A percentile compares a stretch with the other conserved stretches of the same genome.
Evolutionary conservation across 1,284 basidiomycete species (phyloP).

Genomic region (Albatrellus sp.): DNA sequence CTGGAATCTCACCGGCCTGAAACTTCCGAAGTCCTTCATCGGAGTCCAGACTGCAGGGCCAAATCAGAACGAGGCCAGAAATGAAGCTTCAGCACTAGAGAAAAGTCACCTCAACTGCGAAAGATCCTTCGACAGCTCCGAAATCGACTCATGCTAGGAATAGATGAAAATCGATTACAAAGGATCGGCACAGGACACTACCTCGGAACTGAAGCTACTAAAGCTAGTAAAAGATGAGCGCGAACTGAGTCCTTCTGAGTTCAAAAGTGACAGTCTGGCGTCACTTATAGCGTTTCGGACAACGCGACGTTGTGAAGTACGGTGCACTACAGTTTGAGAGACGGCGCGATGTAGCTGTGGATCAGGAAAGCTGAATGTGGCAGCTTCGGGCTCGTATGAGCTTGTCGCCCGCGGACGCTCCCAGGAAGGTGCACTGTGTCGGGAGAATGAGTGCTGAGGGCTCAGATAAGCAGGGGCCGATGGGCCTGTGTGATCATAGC

Average conservation of each 20-base stretch:
- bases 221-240: constrained; percentile 3
- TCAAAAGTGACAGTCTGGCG: constrained; percentile 6
- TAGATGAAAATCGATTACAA: background rate
- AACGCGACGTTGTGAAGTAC: constrained; percentile 5
- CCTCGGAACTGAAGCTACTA: constrained; percentile 5
- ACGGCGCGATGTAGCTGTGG: constrained; percentile 37
- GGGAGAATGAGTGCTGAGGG: constrained; percentile 11
- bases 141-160: constrained; percentile 1
- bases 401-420: constrained; percentile 25
- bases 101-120: too few relatives aligned
- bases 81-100: too few relatives aligned
- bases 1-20: constrained; percentile 45
- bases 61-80: background rate
- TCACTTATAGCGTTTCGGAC: constrained; percentile 28
- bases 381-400: constrained; percentile 20
- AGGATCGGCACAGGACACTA: constrained; percentile 8
- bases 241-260: background rate
- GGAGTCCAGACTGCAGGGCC: constrained; percentile 34
- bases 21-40: constrained; percentile 54
- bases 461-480: constrained; percentile 10
- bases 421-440: constrained; percentile 20
- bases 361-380: constrained; percentile 33
- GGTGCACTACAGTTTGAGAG: constrained; percentile 16
- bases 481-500: background rate
- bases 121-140: constrained; percentile 28